A percentile compares a stretch with the other conserved stretches of the same genome.
These are phyloP conservation scores for Komagataella phaffii DNA, from an alignment of 805 yeast species.

Conservation along the genomic window DNA sequence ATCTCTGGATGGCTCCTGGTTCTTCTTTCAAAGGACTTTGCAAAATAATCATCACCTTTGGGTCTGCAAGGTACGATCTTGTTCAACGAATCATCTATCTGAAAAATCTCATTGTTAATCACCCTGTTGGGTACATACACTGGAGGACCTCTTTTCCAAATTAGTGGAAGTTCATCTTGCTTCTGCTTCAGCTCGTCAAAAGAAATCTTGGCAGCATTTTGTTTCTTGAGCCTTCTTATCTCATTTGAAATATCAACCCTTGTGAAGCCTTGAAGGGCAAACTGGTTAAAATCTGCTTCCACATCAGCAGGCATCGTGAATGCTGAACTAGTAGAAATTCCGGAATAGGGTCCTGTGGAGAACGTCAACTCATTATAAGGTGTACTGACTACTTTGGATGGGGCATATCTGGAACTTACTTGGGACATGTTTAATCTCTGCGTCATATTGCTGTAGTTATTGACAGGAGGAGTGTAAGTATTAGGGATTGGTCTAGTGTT, in stretches of 20 bases:
- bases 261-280: constrained; percentile 17
- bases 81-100: constrained; percentile 2
- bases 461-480: background rate
- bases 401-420: background rate
- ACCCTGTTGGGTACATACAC: constrained; percentile 28
- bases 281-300: constrained; percentile 18
- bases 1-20: constrained; percentile 2
- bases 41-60: background rate
- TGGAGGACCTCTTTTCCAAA: constrained; percentile 67
- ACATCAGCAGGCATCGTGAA: constrained; percentile 22
- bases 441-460: background rate
- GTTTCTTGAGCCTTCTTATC: constrained; percentile 9
- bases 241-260: constrained; percentile 19
- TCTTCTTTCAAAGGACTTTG: background rate
- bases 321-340: constrained; percentile 17
- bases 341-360: constrained; percentile 17
- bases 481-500: background rate
- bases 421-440: background rate
- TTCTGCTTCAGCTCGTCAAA: background rate
- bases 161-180: constrained; percentile 17
- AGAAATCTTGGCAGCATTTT: background rate
- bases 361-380: constrained; percentile 16
- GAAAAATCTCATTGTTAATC: constrained; percentile 6
- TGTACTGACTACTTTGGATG: constrained; percentile 15
- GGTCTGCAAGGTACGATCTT: background rate